Evolutionary conservation across 495 filamentous ascomycete species (phyloP), one percentile per base, ranked within the genome.

Genomic region (Lophiostoma macrostomum): DNA sequence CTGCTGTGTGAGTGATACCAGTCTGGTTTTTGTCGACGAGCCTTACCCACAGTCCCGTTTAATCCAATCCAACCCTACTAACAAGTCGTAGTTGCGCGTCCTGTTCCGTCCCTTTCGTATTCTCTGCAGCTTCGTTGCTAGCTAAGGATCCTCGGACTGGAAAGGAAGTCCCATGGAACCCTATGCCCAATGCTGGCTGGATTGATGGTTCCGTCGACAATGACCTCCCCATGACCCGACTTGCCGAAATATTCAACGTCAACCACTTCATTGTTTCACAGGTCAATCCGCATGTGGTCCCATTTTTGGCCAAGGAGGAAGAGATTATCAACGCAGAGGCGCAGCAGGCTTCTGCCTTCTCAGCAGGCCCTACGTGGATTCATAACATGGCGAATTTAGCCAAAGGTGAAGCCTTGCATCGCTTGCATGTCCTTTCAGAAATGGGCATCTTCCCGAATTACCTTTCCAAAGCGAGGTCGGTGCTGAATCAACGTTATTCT

Each of bases 211-310:
- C 89, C 0, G 88, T 97, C 4, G 90, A 96, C 60, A 90, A 90
- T 52, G 91, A 97, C 69, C 76, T 97, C 1, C 91, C 91, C 18
- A 95, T 95, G 87, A 90, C 83, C 36, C 77, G 87, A 8, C 74
- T 97, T 10, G 84, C 90, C 0, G 91, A 96, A 60, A 91, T 96
- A 87, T 95, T 96, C 71, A 95, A 96, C 64, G 90, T 96, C 70
- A 97, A 96, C 64, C 90, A 96, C 64, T 96, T 95, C 65, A 96
- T 97, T 63, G 91, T 96, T 25, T 95, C 90, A 0, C 91, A 97
- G 64, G 89, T 94, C 37, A 96, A 96, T 63, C 91, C 91, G 0
- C 91, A 96, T 60, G 86, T 96, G 24, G 83, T 94, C 0, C 90
- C 91, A 5, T 95, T 97, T 56, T 74, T 96, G 14, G 70, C 78